A percentile compares a stretch with the other conserved stretches of the same genome.
These are phyloP conservation scores for Xylaria sp. DNA, from an alignment of 495 filamentous ascomycete genomes.

Conservation along the genomic window DNA sequence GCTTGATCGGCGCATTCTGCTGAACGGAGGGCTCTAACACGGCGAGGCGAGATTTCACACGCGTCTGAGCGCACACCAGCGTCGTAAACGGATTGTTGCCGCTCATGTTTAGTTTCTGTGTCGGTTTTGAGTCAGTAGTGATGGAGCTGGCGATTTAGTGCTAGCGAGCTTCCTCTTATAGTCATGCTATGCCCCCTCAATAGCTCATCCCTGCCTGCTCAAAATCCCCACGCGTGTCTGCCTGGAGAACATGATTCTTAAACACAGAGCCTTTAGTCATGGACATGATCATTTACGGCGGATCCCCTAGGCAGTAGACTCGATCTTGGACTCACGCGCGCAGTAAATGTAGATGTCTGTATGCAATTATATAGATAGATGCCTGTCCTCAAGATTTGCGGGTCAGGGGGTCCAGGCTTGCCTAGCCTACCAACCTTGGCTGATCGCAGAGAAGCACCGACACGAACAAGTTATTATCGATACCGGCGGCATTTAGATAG, in stretches of 20 bases:
- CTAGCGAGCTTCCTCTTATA: not conserved
- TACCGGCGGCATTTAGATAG: too few species aligned
- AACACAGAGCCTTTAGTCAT: not conserved
- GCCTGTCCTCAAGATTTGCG: too few species aligned
- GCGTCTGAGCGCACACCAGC: not conserved
- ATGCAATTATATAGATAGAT: too few species aligned
- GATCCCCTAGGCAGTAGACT: not conserved
- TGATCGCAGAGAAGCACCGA: too few species aligned
- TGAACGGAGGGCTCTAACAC: conserved; percentile 31
- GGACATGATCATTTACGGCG: not conserved
- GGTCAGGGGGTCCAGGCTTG: too few species aligned
- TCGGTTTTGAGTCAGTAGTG: not conserved
- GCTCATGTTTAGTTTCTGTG: conserved; percentile 19
- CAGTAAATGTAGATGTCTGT: not conserved
- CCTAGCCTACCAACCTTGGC: too few species aligned
- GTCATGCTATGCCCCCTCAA: not conserved
- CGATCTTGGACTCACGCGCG: not conserved
- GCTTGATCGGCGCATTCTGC: conserved; percentile 31
- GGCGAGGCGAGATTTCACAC: conserved; percentile 24
- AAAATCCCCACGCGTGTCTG: not conserved
- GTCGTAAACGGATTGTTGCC: conserved; percentile 7
- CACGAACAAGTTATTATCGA: too few species aligned
- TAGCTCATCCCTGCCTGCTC: not conserved
- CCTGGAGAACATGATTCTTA: not conserved
- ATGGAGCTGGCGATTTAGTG: not conserved